phyloP scores from a whole-genome alignment of 176 grass and related monocot genomes.

The Zea mays region Zm-B73-REFERENCE-NAM-5.0 NC_050100.1:89437501-89438000 shows the following conservation, averaged over 20 bases:
- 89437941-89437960: no score
- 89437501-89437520: not conserved
- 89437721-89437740: not conserved
- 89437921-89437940: no score
- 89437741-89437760: not conserved
- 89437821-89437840: no score
- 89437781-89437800: no score
- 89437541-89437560: not conserved
- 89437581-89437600: not conserved
- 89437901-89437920: no score
- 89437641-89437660: not conserved
- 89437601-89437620: not conserved
- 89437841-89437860: no score
- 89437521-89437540: not conserved
- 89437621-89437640: not conserved
- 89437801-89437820: no score
- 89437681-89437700: not conserved
- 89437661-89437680: not conserved
- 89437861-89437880: no score
- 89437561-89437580: not conserved
- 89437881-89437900: no score
- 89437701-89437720: not conserved
- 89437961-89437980: not conserved
- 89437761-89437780: not conserved
- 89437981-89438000: not conserved